These are phyloP conservation scores for Boletus tomentosulus DNA, from an alignment of 768 basidiomycete species.

Conservation along the genomic window DNA sequence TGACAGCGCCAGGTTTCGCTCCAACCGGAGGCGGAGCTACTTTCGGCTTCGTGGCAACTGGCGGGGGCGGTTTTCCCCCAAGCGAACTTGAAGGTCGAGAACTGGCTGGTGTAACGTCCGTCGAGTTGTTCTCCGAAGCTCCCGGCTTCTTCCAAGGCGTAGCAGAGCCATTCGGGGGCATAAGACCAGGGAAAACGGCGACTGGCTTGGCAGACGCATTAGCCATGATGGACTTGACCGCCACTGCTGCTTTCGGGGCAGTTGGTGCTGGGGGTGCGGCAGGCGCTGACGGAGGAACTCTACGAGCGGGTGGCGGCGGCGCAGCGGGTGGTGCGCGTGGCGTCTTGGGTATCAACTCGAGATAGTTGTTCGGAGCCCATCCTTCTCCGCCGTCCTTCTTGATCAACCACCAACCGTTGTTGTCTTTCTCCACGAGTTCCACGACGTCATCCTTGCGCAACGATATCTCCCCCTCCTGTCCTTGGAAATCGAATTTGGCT, in stretches of 20 bases:
- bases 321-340: constrained; percentile 62
- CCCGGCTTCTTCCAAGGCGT: constrained; percentile 70
- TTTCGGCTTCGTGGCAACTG: constrained; percentile 63
- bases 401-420: constrained; percentile 98
- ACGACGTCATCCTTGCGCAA: constrained; percentile 89
- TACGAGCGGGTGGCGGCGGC: constrained; percentile 60
- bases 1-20: constrained; percentile 49
- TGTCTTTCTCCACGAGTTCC: constrained; percentile 86
- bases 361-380: constrained; percentile 94
- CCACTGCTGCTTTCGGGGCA: constrained; percentile 32
- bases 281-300: constrained; percentile 43
- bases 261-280: constrained; percentile 33
- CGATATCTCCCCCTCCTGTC: constrained; percentile 89
- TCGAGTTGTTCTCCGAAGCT: constrained; percentile 30
- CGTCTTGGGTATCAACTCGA: constrained; percentile 72
- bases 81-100: constrained; percentile 53
- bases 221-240: constrained; percentile 46
- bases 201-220: constrained; percentile 71
- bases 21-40: constrained; percentile 53
- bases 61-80: constrained; percentile 52
- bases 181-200: constrained; percentile 79
- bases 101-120: constrained; percentile 37
- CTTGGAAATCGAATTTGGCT: constrained; percentile 89
- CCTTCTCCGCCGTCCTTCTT: constrained; percentile 80
- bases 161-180: constrained; percentile 59